A percentile compares a stretch with the other conserved stretches of the same genome.
Conservation (phyloP, 139 green algal species). For the Axilococcus clingmanii region DNA sequence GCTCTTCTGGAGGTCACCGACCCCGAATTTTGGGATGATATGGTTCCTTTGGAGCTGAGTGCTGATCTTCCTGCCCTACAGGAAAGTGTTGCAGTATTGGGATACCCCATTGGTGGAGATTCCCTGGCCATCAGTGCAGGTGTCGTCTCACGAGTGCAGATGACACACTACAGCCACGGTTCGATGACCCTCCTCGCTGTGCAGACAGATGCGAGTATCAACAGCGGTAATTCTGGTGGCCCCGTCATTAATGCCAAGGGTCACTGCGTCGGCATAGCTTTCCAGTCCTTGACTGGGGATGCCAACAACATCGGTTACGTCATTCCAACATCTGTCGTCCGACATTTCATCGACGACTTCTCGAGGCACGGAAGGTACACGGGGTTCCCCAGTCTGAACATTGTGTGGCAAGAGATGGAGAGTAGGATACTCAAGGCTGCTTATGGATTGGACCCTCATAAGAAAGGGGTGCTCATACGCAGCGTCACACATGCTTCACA, state of each 20-base stretch:
- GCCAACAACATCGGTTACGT: slow-evolving; percentile 78
- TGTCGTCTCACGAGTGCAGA: slow-evolving; percentile 85
- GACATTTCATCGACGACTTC: slow-evolving; percentile 85
- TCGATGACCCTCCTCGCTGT: slow-evolving; percentile 85
- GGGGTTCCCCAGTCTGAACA: slow-evolving; percentile 73
- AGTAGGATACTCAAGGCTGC: slow-evolving; percentile 57
- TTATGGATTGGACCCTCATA: slow-evolving; percentile 46
- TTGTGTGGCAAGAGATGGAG: slow-evolving; percentile 93
- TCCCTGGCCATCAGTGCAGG: slow-evolving; percentile 55
- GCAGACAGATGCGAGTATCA: slow-evolving; percentile 66
- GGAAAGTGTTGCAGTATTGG: not conserved
- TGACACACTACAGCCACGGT: slow-evolving; percentile 89
- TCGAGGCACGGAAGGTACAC: slow-evolving; percentile 51
- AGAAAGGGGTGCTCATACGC: slow-evolving; percentile 54
- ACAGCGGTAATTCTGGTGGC: slow-evolving; percentile 48
- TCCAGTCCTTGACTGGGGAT: slow-evolving; percentile 74
- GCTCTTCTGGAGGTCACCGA: slow-evolving; percentile 67
- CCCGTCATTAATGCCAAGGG: slow-evolving; percentile 69
- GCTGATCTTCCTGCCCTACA: slow-evolving; percentile 48
- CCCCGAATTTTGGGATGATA: slow-evolving; percentile 68
- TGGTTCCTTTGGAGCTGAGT: slow-evolving; percentile 61
- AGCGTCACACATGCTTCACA: slow-evolving; percentile 50
- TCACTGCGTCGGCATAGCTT: slow-evolving; percentile 88
- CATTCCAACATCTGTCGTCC: slow-evolving; percentile 86
- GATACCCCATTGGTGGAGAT: slow-evolving; percentile 65